Conservation (phyloP, 768 basidiomycete species). For the Hygrocybe coccinea region DNA sequence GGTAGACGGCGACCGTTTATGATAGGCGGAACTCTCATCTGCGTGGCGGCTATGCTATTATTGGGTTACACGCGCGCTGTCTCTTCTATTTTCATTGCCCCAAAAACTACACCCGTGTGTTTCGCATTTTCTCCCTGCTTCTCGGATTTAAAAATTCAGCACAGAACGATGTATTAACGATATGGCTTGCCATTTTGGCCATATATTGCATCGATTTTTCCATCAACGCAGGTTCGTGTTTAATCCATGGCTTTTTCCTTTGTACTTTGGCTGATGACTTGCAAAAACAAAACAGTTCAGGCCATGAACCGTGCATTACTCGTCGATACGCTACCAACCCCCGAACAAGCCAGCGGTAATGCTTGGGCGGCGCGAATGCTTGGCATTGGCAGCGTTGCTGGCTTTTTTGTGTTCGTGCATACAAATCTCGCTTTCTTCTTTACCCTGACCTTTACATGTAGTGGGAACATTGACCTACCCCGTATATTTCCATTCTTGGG, state of each 20-base stretch:
- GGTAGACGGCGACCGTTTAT: conserved; percentile 88
- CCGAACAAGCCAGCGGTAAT: conserved; percentile 77
- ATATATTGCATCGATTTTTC: conserved; percentile 56
- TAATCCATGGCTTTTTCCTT: neutral
- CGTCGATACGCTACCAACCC: conserved; percentile 75
- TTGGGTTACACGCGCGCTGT: conserved; percentile 78
- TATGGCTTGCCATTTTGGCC: conserved; percentile 65
- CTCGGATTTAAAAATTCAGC: neutral
- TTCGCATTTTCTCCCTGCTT: neutral
- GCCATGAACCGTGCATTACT: conserved; percentile 87
- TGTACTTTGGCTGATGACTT: neutral
- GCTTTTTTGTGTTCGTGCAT: conserved; percentile 76
- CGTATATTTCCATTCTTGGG: conserved; percentile 69
- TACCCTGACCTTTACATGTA: conserved; percentile 34
- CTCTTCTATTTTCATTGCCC: conserved; percentile 45
- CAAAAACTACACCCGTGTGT: conserved; percentile 29
- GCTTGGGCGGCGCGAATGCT: conserved; percentile 97
- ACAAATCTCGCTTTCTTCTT: neutral
- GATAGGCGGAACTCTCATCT: conserved; percentile 61
- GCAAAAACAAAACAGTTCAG: conserved; percentile 69
- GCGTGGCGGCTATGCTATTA: conserved; percentile 67
- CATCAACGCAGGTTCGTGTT: conserved; percentile 43
- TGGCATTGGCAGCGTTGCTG: conserved; percentile 77
- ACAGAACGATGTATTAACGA: conserved; percentile 63
- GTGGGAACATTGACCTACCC: conserved; percentile 78